Base-by-base conservation (phyloP, 805 yeast species). In the Ogataea ramenticola region DNA sequence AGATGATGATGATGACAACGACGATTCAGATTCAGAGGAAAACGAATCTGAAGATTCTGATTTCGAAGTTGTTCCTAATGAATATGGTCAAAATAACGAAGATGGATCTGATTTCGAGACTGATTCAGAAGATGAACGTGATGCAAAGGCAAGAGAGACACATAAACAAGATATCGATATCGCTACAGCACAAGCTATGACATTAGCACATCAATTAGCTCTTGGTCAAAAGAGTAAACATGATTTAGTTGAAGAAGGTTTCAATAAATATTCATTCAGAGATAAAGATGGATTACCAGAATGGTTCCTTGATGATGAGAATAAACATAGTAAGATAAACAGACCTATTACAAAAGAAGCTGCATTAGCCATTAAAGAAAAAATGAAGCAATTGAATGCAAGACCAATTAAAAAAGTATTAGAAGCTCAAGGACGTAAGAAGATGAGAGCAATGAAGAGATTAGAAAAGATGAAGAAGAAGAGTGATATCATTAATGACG, bases 381-480 rank as follows among this genome's bases (percentile, higher is more conserved):
- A 84, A 60, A 66, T 79, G 71, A 79, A 71, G 58, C 84, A 90
- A 48, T 68, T 93, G 62, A 93, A 93, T 65, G 97, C 99, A 11
- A 80, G 99, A 64, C 99, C 99, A 11, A 91, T 93, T 59, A 93
- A 93, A 79, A 93, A 93, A 77, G 97, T 93, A n/a, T 77, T 86
- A 53, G 99, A 93, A 67, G 99, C 99, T 5, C 82, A 87, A 62
- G 97, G 96, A 21, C 82, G 99, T 66, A 91, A 91, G 82, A 86
- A 86, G 75, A 75, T 86, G 86, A 81, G 96, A 65, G 95, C 97
- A 4, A 72, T 84, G 55, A 79, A 82, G 59, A 79, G 96, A 60
- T 68, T 91, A 50, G 97, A 90, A 61, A 84, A 85, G 67, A 66
- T 91, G 59, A 86, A 86, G 73, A 90, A 86, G 83, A 91, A 91